phyloP scores from a whole-genome alignment of 2,329 filamentous ascomycete species.

The Dothidotthia symphoricarpi region DNA sequence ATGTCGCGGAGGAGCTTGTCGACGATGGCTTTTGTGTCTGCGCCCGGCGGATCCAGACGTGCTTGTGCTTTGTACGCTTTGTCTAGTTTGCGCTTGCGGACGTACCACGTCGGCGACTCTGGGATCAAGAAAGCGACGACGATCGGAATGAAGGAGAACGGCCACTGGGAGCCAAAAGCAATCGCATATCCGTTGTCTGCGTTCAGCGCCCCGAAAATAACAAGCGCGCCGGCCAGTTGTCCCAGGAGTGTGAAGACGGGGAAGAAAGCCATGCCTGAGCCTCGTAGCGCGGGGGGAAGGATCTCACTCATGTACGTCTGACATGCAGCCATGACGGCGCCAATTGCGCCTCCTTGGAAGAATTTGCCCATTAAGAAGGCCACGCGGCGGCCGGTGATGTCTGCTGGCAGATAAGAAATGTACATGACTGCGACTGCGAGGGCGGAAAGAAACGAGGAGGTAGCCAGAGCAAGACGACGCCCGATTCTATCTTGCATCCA shows the following conservation, averaged over 20 bases:
- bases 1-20: slow-evolving; percentile 24
- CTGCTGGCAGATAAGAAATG: slow-evolving; percentile 26
- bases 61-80: slow-evolving; percentile 50
- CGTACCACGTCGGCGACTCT: slow-evolving; percentile 50
- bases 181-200: slow-evolving; percentile 40
- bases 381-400: slow-evolving; percentile 24
- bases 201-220: slow-evolving; percentile 39
- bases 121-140: slow-evolving; percentile 49
- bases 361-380: slow-evolving; percentile 49
- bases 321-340: slow-evolving; percentile 43
- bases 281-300: slow-evolving; percentile 48
- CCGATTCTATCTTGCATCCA: slow-evolving; percentile 30
- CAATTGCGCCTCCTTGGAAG: slow-evolving; percentile 49
- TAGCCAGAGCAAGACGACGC: slow-evolving; percentile 22
- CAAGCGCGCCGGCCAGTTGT: slow-evolving; percentile 47
- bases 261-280: slow-evolving; percentile 51
- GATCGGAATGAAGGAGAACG: slow-evolving; percentile 46
- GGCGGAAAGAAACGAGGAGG: slow-evolving; percentile 27
- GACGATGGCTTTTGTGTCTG: slow-evolving; percentile 34
- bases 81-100: slow-evolving; percentile 44
- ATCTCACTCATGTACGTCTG: slow-evolving; percentile 54
- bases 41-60: slow-evolving; percentile 48
- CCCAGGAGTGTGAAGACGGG: slow-evolving; percentile 52
- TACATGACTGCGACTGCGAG: slow-evolving; percentile 32
- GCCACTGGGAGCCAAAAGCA: slow-evolving; percentile 49